Evolutionary conservation across 2,329 filamentous ascomycete species (phyloP).

Genomic region (Botrytis cinerea): DNA sequence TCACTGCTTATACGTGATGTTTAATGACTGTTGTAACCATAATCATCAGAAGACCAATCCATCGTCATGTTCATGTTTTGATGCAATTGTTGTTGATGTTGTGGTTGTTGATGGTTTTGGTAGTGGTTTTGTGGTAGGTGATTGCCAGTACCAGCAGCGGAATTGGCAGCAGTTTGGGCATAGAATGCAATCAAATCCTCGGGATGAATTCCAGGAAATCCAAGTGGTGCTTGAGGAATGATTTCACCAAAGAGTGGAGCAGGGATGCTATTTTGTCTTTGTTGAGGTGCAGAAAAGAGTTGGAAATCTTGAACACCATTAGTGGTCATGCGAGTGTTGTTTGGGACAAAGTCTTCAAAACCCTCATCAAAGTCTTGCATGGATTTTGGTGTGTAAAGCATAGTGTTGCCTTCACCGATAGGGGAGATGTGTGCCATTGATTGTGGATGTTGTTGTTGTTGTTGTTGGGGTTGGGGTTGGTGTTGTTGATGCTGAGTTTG

Average conservation of each 20-base stretch:
- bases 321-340: constrained; percentile 27
- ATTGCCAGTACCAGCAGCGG: constrained; percentile 25
- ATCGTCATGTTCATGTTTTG: constrained; percentile 24
- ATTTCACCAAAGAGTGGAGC: constrained; percentile 39
- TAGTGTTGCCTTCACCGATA: constrained; percentile 65
- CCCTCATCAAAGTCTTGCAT: constrained; percentile 62
- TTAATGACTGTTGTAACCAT: constrained; percentile 15
- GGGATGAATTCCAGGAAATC: constrained; percentile 32
- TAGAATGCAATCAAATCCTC: constrained; percentile 39
- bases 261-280: constrained; percentile 32
- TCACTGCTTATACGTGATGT: neutral
- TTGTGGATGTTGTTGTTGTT: constrained; percentile 24
- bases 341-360: constrained; percentile 34
- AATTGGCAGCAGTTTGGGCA: constrained; percentile 34
- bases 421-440: constrained; percentile 64
- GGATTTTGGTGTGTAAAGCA: constrained; percentile 68
- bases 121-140: constrained; percentile 21
- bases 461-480: neutral
- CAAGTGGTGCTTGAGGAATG: constrained; percentile 27
- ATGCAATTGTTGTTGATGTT: constrained; percentile 19
- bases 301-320: constrained; percentile 35
- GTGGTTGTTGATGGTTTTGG: constrained; percentile 16
- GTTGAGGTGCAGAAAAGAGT: constrained; percentile 37
- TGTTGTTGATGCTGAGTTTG: constrained; percentile 5
- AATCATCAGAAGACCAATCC: constrained; percentile 25